Percentiles rank a stretch among this genome's conserved stretches.
These are phyloP conservation scores for Bertia moriformis DNA, from an alignment of 2,329 filamentous ascomycete species.

Conservation along the genomic window DNA sequence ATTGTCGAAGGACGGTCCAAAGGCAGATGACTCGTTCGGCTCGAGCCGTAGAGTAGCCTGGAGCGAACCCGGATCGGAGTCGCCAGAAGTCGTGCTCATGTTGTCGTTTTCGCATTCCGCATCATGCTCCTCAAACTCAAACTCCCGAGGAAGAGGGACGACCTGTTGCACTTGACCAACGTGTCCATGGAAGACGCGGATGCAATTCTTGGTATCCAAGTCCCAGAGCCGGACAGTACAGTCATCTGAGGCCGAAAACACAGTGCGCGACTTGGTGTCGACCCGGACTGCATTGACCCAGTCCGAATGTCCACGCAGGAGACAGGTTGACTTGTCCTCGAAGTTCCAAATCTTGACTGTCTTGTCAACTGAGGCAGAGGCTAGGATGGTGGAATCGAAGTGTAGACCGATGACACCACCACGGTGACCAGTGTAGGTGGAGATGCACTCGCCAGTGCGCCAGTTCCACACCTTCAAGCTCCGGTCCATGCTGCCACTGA, in stretches of 20 bases:
- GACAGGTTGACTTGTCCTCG: slow-evolving; percentile 65
- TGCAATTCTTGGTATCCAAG: slow-evolving; percentile 64
- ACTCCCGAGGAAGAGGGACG: slow-evolving; percentile 68
- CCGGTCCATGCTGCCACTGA: slow-evolving; percentile 76
- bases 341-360: slow-evolving; percentile 91
- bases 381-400: slow-evolving; percentile 71
- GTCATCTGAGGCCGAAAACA: slow-evolving; percentile 78
- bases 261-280: slow-evolving; percentile 65
- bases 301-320: slow-evolving; percentile 71
- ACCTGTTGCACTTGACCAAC: slow-evolving; percentile 93
- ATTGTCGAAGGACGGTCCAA: slow-evolving; percentile 46
- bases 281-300: slow-evolving; percentile 96
- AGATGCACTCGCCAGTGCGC: slow-evolving; percentile 76
- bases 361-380: slow-evolving; percentile 77
- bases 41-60: neutral
- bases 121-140: slow-evolving; percentile 68
- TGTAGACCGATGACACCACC: slow-evolving; percentile 77
- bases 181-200: slow-evolving; percentile 70
- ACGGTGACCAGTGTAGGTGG: slow-evolving; percentile 64
- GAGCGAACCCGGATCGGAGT: slow-evolving; percentile 14
- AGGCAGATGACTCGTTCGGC: slow-evolving; percentile 21
- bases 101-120: slow-evolving; percentile 37
- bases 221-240: slow-evolving; percentile 11
- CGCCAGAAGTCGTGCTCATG: slow-evolving; percentile 30
- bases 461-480: slow-evolving; percentile 94